phyloP scores from a whole-genome alignment of 306 rosid species.

The Rosa persica region DNA sequence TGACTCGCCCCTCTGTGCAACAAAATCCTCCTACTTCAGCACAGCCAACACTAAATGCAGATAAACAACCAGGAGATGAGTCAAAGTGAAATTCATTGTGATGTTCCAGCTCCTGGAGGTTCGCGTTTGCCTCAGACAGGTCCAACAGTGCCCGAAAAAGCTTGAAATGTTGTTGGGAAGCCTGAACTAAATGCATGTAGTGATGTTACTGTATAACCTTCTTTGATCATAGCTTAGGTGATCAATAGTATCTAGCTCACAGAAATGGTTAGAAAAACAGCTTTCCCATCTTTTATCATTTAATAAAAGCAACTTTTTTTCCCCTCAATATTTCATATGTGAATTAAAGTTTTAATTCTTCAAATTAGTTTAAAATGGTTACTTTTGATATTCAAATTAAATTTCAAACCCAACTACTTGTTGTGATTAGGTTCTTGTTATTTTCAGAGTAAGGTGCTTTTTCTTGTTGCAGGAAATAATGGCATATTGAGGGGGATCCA shows the following conservation, averaged over 20 bases:
- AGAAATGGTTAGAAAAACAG: neutral
- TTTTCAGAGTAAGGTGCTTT: no score
- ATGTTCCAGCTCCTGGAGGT: slow-evolving; percentile 8
- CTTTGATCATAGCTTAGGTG: neutral
- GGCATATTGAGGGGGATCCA: no score
- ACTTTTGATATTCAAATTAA: neutral
- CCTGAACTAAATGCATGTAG: neutral
- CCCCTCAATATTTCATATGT: neutral
- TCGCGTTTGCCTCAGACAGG: slow-evolving; percentile 1
- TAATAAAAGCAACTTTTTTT: neutral
- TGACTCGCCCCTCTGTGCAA: slow-evolving; percentile 43
- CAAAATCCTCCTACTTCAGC: slow-evolving; percentile 30
- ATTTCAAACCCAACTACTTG: neutral
- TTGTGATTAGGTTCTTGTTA: no score
- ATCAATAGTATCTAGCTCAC: slow-evolving; percentile 1
- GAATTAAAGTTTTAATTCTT: neutral
- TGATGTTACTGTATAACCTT: neutral
- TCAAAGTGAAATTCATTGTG: neutral
- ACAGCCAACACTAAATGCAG: slow-evolving; percentile 2
- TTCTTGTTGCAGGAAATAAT: no score
- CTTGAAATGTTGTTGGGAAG: slow-evolving; percentile 28
- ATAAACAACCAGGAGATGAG: slow-evolving; percentile 27
- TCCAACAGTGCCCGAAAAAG: neutral
- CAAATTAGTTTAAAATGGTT: no score
- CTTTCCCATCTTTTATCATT: neutral